A percentile compares a stretch with the other conserved stretches of the same genome.
Evolutionary conservation across 257 asterid species (phyloP).

Genomic region (Eustoma russellianum): DNA sequence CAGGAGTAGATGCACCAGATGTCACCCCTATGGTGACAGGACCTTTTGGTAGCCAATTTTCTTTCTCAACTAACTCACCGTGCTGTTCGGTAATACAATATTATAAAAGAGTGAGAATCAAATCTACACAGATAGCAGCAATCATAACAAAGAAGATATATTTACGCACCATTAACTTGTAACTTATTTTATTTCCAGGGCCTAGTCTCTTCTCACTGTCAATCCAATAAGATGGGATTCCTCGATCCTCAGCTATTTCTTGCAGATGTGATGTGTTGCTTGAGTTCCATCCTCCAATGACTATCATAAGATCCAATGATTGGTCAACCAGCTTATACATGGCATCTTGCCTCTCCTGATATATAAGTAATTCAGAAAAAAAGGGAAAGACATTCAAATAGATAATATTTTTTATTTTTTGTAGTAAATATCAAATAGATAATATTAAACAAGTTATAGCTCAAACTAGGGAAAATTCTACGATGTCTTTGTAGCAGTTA

Average conservation of each 20-base stretch:
- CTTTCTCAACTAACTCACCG: slow-evolving; percentile 94
- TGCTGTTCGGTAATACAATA: slow-evolving; percentile 43
- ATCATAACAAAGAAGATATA: background rate
- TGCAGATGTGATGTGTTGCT: slow-evolving; percentile 98
- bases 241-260: slow-evolving; percentile 88
- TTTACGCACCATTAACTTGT: slow-evolving; percentile 66
- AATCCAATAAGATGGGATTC: slow-evolving; percentile 94
- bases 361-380: slow-evolving; percentile 4
- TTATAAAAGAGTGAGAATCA: background rate
- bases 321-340: slow-evolving; percentile 91
- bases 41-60: slow-evolving; percentile 82
- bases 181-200: slow-evolving; percentile 78
- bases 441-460: background rate
- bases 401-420: too few species aligned
- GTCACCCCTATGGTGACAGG: slow-evolving; percentile 84
- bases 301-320: slow-evolving; percentile 75
- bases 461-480: background rate
- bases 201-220: slow-evolving; percentile 84
- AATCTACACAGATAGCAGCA: background rate
- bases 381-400: background rate
- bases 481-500: too few species aligned
- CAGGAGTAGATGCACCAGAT: slow-evolving; percentile 99
- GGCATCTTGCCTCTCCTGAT: slow-evolving; percentile 97
- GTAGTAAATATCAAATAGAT: too few species aligned
- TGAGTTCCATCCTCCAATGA: slow-evolving; percentile 98